phyloP scores from a whole-genome alignment of 176 grass and related monocot genomes.

The Raddia guianensis region DNA sequence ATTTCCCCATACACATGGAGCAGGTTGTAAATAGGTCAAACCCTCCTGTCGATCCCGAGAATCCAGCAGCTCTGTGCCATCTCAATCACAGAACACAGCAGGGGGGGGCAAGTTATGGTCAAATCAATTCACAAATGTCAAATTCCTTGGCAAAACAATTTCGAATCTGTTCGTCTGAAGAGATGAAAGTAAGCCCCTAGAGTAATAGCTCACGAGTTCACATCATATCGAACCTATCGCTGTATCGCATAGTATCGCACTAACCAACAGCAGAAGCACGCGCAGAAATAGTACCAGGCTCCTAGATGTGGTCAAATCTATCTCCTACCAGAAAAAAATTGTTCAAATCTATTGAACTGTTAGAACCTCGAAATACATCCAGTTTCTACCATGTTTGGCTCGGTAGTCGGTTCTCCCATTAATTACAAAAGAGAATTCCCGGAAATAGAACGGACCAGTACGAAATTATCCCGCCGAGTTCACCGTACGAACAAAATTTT shows the following conservation, averaged over 20 bases:
- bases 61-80: conserved; percentile 41
- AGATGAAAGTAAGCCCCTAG: conserved; percentile 30
- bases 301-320: conserved; percentile 40
- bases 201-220: conserved; percentile 9
- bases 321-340: conserved; percentile 4
- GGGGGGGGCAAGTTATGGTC: conserved; percentile 19
- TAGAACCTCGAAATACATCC: conserved; percentile 22
- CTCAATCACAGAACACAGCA: conserved; percentile 36
- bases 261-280: background rate
- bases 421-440: background rate
- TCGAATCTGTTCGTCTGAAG: conserved; percentile 13
- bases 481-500: conserved; percentile 17
- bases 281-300: conserved; percentile 16
- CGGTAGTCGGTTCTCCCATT: background rate
- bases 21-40: conserved; percentile 32
- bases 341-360: conserved; percentile 34
- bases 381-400: conserved; percentile 13
- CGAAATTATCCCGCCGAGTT: background rate
- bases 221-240: conserved; percentile 23
- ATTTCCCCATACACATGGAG: background rate
- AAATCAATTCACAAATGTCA: conserved; percentile 28
- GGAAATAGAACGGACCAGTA: background rate
- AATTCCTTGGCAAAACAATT: conserved; percentile 28
- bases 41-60: conserved; percentile 31
- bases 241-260: conserved; percentile 15